These are phyloP conservation scores for Pseudogymnoascus verrucosus DNA, from an alignment of 2,329 filamentous ascomycete genomes.

Conservation along the genomic window DNA sequence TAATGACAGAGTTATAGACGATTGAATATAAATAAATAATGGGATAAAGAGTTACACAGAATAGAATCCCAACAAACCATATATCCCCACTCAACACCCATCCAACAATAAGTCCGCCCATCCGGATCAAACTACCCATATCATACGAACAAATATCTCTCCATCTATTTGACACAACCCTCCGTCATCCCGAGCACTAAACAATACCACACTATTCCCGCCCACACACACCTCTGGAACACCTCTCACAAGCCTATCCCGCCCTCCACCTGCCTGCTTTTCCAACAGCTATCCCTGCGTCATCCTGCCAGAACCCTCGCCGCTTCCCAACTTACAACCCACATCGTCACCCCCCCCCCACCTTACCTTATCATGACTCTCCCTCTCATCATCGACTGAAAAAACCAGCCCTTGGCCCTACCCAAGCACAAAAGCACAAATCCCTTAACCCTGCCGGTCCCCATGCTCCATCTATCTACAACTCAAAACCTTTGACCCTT, in stretches of 20 bases:
- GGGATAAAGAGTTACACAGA: not conserved
- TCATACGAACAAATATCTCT: not conserved
- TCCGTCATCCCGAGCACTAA: slow-evolving; percentile 5
- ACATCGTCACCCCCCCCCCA: not conserved
- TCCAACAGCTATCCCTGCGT: not conserved
- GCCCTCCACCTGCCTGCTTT: not conserved
- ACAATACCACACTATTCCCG: not conserved
- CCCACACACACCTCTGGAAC: not conserved
- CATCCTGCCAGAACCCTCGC: not conserved
- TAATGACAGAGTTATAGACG: not conserved
- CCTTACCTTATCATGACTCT: slow-evolving; percentile 6
- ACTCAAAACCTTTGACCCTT: not conserved
- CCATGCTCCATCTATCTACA: not conserved
- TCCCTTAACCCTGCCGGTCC: not conserved
- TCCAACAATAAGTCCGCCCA: not conserved
- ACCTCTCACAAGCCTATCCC: slow-evolving; percentile 2
- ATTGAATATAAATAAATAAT: not conserved
- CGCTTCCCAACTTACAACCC: not conserved
- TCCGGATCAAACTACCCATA: not conserved
- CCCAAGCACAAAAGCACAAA: slow-evolving; percentile 7
- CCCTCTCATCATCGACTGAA: slow-evolving; percentile 5
- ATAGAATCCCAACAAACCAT: not conserved
- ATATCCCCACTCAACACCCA: not conserved
- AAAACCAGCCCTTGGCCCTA: not conserved
- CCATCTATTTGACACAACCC: slow-evolving; percentile 4